Evolutionary conservation across 1,284 basidiomycete genomes (phyloP), one percentile per base, ranked within the genome.

Genomic region (Volvariella surrecta): DNA sequence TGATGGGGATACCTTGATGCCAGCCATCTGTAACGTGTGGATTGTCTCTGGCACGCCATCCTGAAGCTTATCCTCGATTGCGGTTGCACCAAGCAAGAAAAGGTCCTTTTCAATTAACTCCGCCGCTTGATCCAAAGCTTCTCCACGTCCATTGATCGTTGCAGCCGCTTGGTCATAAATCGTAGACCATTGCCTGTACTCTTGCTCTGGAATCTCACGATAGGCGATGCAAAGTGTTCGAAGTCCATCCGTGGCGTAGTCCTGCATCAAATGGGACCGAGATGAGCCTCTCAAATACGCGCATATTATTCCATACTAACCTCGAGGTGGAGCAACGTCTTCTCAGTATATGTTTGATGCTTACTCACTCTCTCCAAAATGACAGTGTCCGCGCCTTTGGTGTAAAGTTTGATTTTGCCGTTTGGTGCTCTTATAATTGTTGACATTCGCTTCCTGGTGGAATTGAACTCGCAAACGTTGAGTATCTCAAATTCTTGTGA

Each of bases 401-500:
- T 93, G 60, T 89, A 98, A 9, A 99, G 64, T 64, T 93, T 96
- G 67, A 99, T 90, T 59, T 81, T 83, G 44, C 95, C 92, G 54
- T 93, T 83, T 0, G 94, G 88, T 28, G 79, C 74, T 13, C 92
- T 81, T 19, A 99, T 80, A 46, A 99, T 67, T 1, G 92, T 94
- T 16, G 94, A 97, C 96, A 99, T 99, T 45, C 96, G 79, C 60
- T 99, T 99, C 38, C 95, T 78, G 1, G 92, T 91, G 39, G 91
- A 96, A 62, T 98, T 99, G 74, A 99, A 99, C 63, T 99, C 96
- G 74, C 93, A 96, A 38, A 99, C 86, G 57, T 99, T 98, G 45
- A 99, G 68, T 43, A 99, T 80, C 61, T 98, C 82, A 59, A 83
- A 98, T 60, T 98, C 92, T 46, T 79, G 72, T 3, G 74, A 66